These are phyloP conservation scores for Solanum chiquidenum DNA, from an alignment of 257 asterid species.

Conservation along the genomic window DNA sequence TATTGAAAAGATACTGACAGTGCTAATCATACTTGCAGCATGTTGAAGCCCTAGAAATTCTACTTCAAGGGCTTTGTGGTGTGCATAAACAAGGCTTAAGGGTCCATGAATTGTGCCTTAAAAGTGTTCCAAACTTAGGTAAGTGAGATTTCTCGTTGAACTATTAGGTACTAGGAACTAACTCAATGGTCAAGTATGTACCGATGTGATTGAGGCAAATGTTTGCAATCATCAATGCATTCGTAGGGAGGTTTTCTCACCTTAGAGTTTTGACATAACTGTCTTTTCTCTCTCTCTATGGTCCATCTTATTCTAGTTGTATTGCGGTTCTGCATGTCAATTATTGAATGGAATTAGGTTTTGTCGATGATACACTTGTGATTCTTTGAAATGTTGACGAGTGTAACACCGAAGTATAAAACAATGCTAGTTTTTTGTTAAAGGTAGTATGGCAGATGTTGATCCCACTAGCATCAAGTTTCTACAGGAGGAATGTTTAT, in stretches of 20 bases:
- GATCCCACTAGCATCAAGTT: no score
- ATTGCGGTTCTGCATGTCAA: no score
- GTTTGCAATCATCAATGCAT: neutral
- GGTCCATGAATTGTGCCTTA: slow-evolving; percentile 80
- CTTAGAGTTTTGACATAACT: neutral
- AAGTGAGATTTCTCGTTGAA: slow-evolving; percentile 1
- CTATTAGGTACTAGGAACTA: neutral
- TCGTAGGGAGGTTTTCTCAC: neutral
- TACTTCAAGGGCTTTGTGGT: slow-evolving; percentile 90
- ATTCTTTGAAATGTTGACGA: no score
- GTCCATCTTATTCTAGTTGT: neutral
- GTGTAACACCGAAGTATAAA: no score
- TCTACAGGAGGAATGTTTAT: no score
- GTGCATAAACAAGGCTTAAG: slow-evolving; percentile 69
- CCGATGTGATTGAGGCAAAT: neutral
- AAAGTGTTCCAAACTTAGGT: slow-evolving; percentile 81
- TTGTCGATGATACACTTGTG: no score
- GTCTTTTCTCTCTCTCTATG: neutral
- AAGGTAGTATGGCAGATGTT: no score
- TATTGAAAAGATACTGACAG: neutral
- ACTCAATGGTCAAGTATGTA: neutral
- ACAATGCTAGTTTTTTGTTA: no score
- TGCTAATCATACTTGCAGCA: slow-evolving; percentile 40
- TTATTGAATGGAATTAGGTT: no score
- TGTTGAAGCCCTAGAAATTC: slow-evolving; percentile 92